Evolutionary conservation across 2,329 filamentous ascomycete genomes (phyloP).

Genomic region (Calonectria hawksworthii): DNA sequence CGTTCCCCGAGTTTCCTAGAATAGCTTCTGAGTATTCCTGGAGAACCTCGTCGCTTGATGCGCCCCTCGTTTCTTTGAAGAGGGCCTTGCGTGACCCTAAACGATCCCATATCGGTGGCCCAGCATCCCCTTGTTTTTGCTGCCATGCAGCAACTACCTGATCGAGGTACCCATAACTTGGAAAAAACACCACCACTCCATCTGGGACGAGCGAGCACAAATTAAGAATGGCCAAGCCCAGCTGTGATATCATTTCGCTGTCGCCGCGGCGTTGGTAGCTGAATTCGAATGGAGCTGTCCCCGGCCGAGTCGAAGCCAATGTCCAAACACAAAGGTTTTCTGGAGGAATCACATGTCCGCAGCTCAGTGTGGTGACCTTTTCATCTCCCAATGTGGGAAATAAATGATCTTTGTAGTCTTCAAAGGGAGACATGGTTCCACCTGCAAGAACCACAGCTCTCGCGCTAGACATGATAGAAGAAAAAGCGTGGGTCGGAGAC

Average conservation of each 20-base stretch:
- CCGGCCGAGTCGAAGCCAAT: constrained; percentile 63
- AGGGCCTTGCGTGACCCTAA: constrained; percentile 72
- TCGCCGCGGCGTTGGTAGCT: constrained; percentile 84
- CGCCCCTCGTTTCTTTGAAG: constrained; percentile 70
- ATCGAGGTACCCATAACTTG: constrained; percentile 92
- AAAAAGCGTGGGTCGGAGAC: constrained; percentile 92
- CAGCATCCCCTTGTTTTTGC: constrained; percentile 43
- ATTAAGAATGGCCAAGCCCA: constrained; percentile 81
- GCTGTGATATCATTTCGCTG: constrained; percentile 77
- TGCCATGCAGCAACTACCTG: constrained; percentile 78
- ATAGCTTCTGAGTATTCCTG: constrained; percentile 80
- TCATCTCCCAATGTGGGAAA: constrained; percentile 79
- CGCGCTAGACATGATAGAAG: constrained; percentile 86
- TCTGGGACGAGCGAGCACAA: constrained; percentile 84
- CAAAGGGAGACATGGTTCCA: constrained; percentile 97
- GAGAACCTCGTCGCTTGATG: constrained; percentile 78
- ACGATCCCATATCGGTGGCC: constrained; percentile 69
- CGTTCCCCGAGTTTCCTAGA: constrained; percentile 54
- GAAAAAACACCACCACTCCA: constrained; percentile 94
- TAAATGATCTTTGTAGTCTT: constrained; percentile 88
- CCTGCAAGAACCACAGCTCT: constrained; percentile 91
- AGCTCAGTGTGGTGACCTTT: constrained; percentile 86
- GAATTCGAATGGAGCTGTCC: constrained; percentile 79
- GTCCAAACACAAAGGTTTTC: constrained; percentile 86
- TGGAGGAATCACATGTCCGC: constrained; percentile 91